A percentile compares a stretch with the other conserved stretches of the same genome.
Evolutionary conservation across 1,284 basidiomycete genomes (phyloP).

Genomic region (Cutaneotrichosporon sp.): DNA sequence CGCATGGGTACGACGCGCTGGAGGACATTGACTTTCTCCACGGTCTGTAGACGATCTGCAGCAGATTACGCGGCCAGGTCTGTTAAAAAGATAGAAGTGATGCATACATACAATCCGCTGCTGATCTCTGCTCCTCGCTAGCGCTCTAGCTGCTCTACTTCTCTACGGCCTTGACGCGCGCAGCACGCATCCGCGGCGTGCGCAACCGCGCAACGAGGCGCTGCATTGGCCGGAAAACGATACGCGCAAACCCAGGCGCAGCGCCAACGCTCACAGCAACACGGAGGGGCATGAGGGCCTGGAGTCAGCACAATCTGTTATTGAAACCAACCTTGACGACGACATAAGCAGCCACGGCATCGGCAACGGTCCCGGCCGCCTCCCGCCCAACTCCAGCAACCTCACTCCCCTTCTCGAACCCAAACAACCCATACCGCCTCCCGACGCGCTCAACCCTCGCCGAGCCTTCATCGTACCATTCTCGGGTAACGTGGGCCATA

Average conservation of each 20-base stretch:
- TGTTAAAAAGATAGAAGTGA: neutral
- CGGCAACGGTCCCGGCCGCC: constrained; percentile 47
- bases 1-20: too few relatives aligned
- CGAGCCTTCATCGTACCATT: constrained; percentile 74
- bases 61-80: neutral
- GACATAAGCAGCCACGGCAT: constrained; percentile 74
- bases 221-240: constrained; percentile 37
- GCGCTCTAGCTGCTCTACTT: neutral
- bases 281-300: constrained; percentile 75
- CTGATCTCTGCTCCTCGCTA: neutral
- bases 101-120: constrained; percentile 2
- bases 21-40: too few relatives aligned
- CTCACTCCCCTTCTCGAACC: constrained; percentile 62
- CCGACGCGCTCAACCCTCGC: constrained; percentile 70
- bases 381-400: constrained; percentile 12
- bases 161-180: constrained; percentile 3
- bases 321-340: constrained; percentile 67
- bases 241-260: constrained; percentile 70
- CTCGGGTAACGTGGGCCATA: constrained; percentile 56
- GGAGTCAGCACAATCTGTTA: constrained; percentile 15
- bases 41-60: too few relatives aligned
- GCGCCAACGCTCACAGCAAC: constrained; percentile 72
- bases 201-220: constrained; percentile 1
- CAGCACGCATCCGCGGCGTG: constrained; percentile 1
- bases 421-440: constrained; percentile 74